Percentiles rank a stretch among this genome's conserved stretches.
Evolutionary conservation across 257 asterid species (phyloP).

Genomic region (Scutellaria baicalensis): DNA sequence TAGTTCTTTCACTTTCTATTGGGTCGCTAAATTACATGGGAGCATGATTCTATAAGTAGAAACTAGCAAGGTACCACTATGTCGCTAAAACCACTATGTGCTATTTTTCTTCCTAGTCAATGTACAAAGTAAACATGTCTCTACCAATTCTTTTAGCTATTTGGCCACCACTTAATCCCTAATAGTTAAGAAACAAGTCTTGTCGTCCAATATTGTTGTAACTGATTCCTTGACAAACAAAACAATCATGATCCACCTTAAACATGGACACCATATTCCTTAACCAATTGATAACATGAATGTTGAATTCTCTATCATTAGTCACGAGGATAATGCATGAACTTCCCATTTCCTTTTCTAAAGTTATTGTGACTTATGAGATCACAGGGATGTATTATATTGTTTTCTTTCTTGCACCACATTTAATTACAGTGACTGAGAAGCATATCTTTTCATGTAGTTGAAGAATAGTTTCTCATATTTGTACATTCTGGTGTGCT

Average conservation of each 20-base stretch:
- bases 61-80: neutral
- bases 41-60: neutral
- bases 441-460: neutral
- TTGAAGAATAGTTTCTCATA: neutral
- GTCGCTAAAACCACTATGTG: too few relatives aligned
- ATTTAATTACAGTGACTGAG: neutral
- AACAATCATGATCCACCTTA: neutral
- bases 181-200: neutral
- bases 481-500: constrained; percentile 4
- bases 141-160: neutral
- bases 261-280: neutral
- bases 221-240: neutral
- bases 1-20: neutral
- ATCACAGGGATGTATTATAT: neutral
- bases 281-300: neutral
- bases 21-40: neutral
- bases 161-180: neutral
- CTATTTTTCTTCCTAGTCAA: neutral
- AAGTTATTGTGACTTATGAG: neutral
- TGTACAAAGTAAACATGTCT: neutral
- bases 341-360: neutral
- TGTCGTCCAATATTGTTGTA: neutral
- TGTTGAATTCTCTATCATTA: neutral
- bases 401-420: neutral
- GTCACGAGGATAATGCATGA: neutral